phyloP scores from a whole-genome alignment of 345 rosid species.

The Trapa incisa region DNA sequence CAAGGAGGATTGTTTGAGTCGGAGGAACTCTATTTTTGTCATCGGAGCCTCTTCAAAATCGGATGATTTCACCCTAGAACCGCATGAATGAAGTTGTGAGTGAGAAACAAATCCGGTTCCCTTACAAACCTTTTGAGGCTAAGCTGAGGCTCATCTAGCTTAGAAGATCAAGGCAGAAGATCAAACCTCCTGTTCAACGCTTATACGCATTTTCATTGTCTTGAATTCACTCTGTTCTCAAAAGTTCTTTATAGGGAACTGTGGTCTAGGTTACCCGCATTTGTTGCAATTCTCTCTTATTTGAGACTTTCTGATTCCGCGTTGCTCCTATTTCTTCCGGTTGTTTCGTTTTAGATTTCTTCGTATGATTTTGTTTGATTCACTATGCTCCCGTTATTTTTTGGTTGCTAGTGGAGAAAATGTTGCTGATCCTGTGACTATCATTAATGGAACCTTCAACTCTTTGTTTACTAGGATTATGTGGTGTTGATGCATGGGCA shows the following conservation, averaged over 20 bases:
- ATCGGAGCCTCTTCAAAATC: conserved; percentile 10
- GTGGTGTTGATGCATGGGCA: too few relatives aligned
- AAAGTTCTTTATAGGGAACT: neutral
- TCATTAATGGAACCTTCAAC: too few relatives aligned
- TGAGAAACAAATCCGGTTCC: conserved; percentile 10
- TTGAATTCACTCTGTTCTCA: neutral
- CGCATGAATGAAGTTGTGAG: neutral
- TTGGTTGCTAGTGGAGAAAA: neutral
- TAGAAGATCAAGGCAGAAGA: conserved; percentile 15
- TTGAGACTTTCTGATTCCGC: neutral
- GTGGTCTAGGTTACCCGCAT: neutral
- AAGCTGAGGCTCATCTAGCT: conserved; percentile 3
- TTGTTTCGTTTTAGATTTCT: neutral
- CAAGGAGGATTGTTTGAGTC: neutral
- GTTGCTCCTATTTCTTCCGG: neutral
- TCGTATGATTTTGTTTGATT: neutral
- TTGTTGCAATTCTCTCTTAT: neutral
- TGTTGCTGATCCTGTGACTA: neutral
- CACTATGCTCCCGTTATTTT: neutral
- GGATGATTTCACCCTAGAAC: neutral
- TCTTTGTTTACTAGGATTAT: too few relatives aligned
- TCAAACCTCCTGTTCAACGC: conserved; percentile 7
- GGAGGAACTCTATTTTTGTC: conserved; percentile 6
- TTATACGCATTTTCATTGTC: neutral
- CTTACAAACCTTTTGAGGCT: neutral